These are phyloP conservation scores for Blakeslea trispora DNA, from an alignment of 371 early-diverging fungal genomes.

Conservation along the genomic window DNA sequence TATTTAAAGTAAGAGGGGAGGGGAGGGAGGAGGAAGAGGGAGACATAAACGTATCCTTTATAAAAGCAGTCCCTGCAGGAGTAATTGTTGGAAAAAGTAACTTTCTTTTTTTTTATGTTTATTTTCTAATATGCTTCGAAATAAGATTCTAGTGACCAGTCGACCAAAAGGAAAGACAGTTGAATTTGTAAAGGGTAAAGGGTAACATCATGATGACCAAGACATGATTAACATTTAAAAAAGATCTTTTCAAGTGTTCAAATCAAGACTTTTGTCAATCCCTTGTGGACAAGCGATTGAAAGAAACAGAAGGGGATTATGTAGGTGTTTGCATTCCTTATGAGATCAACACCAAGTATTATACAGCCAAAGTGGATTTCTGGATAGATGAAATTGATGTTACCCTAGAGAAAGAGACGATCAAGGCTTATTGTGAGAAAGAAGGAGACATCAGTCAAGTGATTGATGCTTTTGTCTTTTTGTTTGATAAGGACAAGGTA, in stretches of 20 bases:
- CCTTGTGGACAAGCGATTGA: constrained; percentile 27
- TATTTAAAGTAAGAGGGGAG: too few relatives aligned
- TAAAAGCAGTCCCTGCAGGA: too few relatives aligned
- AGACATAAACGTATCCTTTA: too few relatives aligned
- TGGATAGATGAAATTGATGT: constrained; percentile 64
- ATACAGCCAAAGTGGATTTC: constrained; percentile 67
- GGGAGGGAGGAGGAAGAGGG: too few relatives aligned
- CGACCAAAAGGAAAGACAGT: constrained; percentile 47
- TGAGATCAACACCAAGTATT: constrained; percentile 72
- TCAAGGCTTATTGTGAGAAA: constrained; percentile 47
- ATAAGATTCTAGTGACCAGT: constrained; percentile 66
- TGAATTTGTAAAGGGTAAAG: constrained; percentile 54
- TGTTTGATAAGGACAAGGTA: constrained; percentile 60
- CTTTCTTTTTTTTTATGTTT: too few relatives aligned
- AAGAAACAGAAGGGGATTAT: constrained; percentile 36
- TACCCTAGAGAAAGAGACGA: constrained; percentile 36
- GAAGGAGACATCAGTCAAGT: constrained; percentile 56
- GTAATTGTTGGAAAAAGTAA: too few relatives aligned
- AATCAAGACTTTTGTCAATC: constrained; percentile 25
- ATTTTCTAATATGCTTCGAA: constrained; percentile 30
- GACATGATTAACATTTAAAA: neutral
- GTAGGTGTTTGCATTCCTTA: constrained; percentile 63
- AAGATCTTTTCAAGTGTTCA: constrained; percentile 34
- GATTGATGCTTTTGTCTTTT: constrained; percentile 69
- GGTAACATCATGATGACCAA: neutral